phyloP scores from a whole-genome alignment of 2,329 filamentous ascomycete species.

The Trichoderma endophyticum region DNA sequence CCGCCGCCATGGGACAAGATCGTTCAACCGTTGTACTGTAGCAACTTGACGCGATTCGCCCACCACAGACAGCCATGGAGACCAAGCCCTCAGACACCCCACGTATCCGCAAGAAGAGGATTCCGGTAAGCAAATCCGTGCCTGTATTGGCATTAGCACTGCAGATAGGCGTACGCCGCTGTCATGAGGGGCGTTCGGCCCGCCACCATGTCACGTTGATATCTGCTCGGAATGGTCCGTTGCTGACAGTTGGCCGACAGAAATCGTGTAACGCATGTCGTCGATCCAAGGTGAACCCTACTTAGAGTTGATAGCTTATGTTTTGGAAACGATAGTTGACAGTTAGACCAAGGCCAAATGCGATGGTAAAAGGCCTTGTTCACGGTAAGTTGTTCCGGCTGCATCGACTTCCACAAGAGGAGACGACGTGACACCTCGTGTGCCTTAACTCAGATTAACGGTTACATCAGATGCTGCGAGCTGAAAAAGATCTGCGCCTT shows the following conservation, averaged over 20 bases:
- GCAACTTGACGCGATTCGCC: not conserved
- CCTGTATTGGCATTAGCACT: not conserved
- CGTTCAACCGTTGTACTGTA: not conserved
- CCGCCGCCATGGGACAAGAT: not conserved
- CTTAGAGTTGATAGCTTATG: not conserved
- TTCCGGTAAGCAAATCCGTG: conserved; percentile 21
- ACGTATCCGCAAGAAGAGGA: conserved; percentile 23
- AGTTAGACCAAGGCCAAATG: conserved; percentile 23
- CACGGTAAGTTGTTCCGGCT: conserved; percentile 21
- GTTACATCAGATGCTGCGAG: conserved; percentile 22
- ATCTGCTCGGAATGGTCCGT: not conserved
- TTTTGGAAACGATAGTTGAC: not conserved
- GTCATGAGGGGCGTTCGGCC: not conserved
- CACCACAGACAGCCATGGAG: not conserved
- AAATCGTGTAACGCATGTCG: conserved; percentile 29
- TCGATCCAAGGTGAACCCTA: conserved; percentile 25
- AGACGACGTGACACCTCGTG: not conserved
- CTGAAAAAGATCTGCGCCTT: conserved; percentile 26
- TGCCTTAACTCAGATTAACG: conserved; percentile 4
- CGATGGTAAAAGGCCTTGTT: conserved; percentile 27
- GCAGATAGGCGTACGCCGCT: not conserved
- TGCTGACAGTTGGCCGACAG: conserved; percentile 19
- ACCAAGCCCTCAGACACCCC: not conserved
- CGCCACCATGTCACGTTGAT: conserved; percentile 8
- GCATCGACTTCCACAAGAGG: not conserved